Base-by-base conservation (phyloP, 78 protist species). In the Isochrysis galbana region DNA sequence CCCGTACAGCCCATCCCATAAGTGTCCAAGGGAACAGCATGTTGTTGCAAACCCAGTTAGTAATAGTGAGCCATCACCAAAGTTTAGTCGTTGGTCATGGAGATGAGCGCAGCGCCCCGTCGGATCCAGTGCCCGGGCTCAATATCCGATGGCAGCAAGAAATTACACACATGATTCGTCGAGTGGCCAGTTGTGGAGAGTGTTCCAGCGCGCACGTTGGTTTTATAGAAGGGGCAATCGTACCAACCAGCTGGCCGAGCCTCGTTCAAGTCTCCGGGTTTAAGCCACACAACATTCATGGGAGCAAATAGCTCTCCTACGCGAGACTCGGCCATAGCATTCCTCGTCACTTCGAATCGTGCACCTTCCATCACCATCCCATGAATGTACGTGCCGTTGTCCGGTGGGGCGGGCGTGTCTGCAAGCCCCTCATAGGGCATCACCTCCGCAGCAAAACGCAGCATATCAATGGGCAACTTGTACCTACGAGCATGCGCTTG, bases 151-250 rank as follows among this genome's bases (percentile, higher is more conserved):
- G 90, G 90, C 26, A 91, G n/a, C n/a, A 19, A 0, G 67, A 91
- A 36, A 25, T 87, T 87, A 61, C 89, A 82, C 34, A 91, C 93
- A 44, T 55, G 87, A 90, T 91, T 91, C 44, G 90, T 82, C 45
- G 90, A 82, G 83, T 91, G 93, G 47, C 93, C 93, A 2, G 93
- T 82, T n/a, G 93, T 91, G 39, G 78, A 32, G 38, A 91, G 93
- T 46, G 82, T 89, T 19, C 98, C 98, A 0, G 96, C 91, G 36
- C 98, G 80, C 44, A 80, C 77, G 84, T 39, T 54, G 41, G 97
- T 96, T 92, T 97, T 97, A 95, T 97, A 97, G 48, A 94, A 47
- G 36, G 98, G 98, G 78, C 96, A 93, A 23, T 47, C 91, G 51
- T 95, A 97, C 26, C 0, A 42, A 32, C 87, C 77, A 1, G 7